Conservation (phyloP, 2,329 filamentous ascomycete species). For the Fusarium lateritium region DNA sequence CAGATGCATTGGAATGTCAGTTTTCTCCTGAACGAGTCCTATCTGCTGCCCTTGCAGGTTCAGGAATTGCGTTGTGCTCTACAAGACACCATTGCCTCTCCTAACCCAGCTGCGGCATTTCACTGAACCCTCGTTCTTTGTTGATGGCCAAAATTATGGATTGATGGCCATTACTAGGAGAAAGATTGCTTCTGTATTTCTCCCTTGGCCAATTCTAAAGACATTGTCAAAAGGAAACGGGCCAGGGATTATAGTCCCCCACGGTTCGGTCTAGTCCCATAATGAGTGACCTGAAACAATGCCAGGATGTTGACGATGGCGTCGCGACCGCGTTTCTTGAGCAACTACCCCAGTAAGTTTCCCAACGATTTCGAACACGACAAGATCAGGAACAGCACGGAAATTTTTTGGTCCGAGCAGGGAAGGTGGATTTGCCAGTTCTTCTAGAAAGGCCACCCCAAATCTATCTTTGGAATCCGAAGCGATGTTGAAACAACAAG, state of each 20-base stretch:
- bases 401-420: conserved; percentile 2
- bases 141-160: neutral
- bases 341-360: conserved; percentile 30
- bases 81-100: neutral
- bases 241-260: conserved; percentile 40
- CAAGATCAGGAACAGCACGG: conserved; percentile 13
- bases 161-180: neutral
- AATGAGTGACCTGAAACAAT: conserved; percentile 48
- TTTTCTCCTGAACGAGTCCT: neutral
- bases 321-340: conserved; percentile 34
- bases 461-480: conserved; percentile 14
- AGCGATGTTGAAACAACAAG: conserved; percentile 14
- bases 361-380: conserved; percentile 18
- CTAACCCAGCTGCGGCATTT: conserved; percentile 3
- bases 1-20: conserved; percentile 22
- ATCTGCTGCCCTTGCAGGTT: conserved; percentile 27
- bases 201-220: conserved; percentile 9
- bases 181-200: neutral
- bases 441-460: conserved; percentile 19
- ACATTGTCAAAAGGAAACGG: conserved; percentile 19
- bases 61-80: conserved; percentile 1
- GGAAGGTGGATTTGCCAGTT: conserved; percentile 10
- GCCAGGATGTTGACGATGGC: conserved; percentile 41
- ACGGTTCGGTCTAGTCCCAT: conserved; percentile 43
- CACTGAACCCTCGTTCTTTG: neutral